Evolutionary conservation across 257 asterid genomes (phyloP).

Genomic region (Petrea volubilis): DNA sequence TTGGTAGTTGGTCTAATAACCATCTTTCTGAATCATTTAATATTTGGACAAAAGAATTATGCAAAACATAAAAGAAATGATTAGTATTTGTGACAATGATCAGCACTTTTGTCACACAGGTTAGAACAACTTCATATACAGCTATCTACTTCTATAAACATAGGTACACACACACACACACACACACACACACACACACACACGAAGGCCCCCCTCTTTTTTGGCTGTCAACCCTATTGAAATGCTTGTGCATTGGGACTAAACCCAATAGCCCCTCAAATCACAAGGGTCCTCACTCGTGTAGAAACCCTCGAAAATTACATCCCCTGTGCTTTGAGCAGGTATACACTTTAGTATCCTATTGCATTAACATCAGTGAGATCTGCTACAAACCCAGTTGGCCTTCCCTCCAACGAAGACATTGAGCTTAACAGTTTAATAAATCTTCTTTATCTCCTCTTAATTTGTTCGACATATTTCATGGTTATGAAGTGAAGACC

Average conservation of each 20-base stretch:
- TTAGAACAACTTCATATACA: constrained; percentile 14
- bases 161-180: constrained; percentile 4
- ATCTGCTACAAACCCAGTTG: constrained; percentile 12
- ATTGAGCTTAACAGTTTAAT: not conserved
- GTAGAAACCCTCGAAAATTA: not conserved
- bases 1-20: not conserved
- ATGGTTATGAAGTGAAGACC: constrained; percentile 34
- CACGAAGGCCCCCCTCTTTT: constrained; percentile 9
- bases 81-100: not conserved
- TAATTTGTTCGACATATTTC: constrained; percentile 15
- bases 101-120: constrained; percentile 1
- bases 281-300: constrained; percentile 9
- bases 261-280: constrained; percentile 12
- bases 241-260: constrained; percentile 8
- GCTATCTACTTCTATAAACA: constrained; percentile 18
- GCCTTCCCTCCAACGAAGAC: constrained; percentile 1
- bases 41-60: not conserved
- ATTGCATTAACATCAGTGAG: constrained; percentile 13
- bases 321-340: not conserved
- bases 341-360: not conserved
- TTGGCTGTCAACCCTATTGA: constrained; percentile 20
- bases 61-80: not conserved
- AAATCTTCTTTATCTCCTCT: not conserved
- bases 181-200: constrained; percentile 6
- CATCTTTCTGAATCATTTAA: not conserved